Evolutionary conservation across 257 asterid genomes (phyloP), one percentile per base, ranked within the genome.

Genomic region (Nicotiana tomentosiformis): DNA sequence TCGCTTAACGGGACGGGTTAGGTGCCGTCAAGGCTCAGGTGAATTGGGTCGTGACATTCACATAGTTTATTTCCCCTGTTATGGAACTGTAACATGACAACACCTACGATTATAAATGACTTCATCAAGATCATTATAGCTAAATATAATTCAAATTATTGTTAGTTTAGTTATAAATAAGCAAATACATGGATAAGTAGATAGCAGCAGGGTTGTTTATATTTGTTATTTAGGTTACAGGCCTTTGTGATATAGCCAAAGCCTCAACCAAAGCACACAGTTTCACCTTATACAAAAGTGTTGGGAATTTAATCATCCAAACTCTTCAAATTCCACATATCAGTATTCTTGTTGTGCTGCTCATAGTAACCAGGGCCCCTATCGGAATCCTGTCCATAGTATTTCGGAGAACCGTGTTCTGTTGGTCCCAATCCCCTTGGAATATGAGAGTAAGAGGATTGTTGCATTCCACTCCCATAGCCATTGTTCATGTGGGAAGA

Each of bases 331-430:
- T 70, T 70, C 78, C 78, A 70, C 58, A 70, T 70, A 43, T 70
- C 58, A 70, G n/a, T 70, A 70, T 70, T 70, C 3, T 70, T 70
- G 58, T 43, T 43, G 53, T 20, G 20, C 78, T 70, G 35, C 4
- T 70, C 60, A 70, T 70, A 70, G 78, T 70, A 70, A 70, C 35
- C 58, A 70, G 78, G 78, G 58, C 10, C 23, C 78, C 58, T 70
- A 70, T 70, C 20, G 58, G 35, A 43, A 70, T 70, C 78, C n/a
- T 43, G 53, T 18, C 16, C 57, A 12, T 53, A 53, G 17, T 53
- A 53, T 4, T 53, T 53, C 5, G 57, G 17, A 14, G 57, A 53
- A 53, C 2, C 57, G 17, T 53, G 57, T 12, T 53, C 57, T 43
- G 49, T 43, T 43, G 49, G 49, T 43, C 43, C 77, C 12, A 70